phyloP scores from a whole-genome alignment of 495 filamentous ascomycete species.

The Darksidea phi region DNA sequence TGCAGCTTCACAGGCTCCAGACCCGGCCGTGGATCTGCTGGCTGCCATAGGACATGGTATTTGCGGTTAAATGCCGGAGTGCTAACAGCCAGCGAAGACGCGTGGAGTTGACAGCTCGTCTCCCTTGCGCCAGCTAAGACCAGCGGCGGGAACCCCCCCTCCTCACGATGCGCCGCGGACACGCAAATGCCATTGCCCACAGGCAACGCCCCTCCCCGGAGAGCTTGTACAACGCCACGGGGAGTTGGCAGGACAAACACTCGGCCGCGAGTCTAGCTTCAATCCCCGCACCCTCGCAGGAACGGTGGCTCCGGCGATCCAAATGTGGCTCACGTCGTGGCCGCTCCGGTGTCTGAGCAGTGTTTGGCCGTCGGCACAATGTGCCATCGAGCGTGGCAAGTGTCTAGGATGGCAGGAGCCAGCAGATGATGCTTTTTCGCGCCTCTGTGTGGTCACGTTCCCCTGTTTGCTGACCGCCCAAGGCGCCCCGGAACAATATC shows the following conservation, averaged over 20 bases:
- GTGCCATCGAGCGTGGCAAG: conserved; percentile 30
- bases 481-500: conserved; percentile 6
- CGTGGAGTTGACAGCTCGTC: too few species aligned
- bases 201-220: conserved; percentile 20
- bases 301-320: conserved; percentile 35
- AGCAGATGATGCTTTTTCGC: conserved; percentile 10
- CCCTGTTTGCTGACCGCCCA: conserved; percentile 6
- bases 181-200: conserved; percentile 27
- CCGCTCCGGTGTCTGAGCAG: conserved; percentile 26
- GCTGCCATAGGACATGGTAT: too few species aligned
- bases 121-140: too few species aligned
- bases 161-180: background rate
- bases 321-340: conserved; percentile 33
- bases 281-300: conserved; percentile 32
- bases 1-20: background rate
- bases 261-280: conserved; percentile 28
- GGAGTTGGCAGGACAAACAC: conserved; percentile 4
- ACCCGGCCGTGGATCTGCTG: too few species aligned
- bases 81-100: too few species aligned
- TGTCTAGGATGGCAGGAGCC: conserved; percentile 1
- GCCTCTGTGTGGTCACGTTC: conserved; percentile 3
- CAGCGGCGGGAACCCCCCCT: background rate
- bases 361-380: conserved; percentile 24
- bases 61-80: background rate
- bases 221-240: background rate